These are phyloP conservation scores for Penicillium coffeae DNA, from an alignment of 495 filamentous ascomycete genomes.

Conservation along the genomic window DNA sequence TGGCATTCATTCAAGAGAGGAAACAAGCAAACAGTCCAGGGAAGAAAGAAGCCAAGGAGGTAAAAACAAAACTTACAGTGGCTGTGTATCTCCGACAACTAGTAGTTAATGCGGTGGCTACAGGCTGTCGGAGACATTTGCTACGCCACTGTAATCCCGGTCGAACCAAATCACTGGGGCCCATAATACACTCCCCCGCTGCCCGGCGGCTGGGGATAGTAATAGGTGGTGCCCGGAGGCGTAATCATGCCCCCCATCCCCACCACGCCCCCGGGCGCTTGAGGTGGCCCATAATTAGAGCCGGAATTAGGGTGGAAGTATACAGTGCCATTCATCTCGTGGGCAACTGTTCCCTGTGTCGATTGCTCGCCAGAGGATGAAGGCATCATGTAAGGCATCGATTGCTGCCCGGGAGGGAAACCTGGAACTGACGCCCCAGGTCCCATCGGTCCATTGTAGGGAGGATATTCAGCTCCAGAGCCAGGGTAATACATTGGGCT, in stretches of 20 bases:
- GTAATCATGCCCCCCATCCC: constrained; percentile 82
- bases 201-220: constrained; percentile 58
- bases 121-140: no score
- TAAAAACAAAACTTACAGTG: neutral
- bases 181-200: constrained; percentile 58
- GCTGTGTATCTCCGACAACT: neutral
- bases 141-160: no score
- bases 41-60: constrained; percentile 9
- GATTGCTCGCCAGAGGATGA: constrained; percentile 41
- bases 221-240: constrained; percentile 65
- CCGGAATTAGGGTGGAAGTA: constrained; percentile 78
- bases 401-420: constrained; percentile 49
- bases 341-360: constrained; percentile 71
- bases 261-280: constrained; percentile 54
- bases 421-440: constrained; percentile 51
- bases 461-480: constrained; percentile 33
- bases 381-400: constrained; percentile 43
- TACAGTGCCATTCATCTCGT: constrained; percentile 91
- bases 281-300: constrained; percentile 43
- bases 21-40: constrained; percentile 3
- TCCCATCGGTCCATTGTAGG: constrained; percentile 44
- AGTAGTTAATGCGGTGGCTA: no score
- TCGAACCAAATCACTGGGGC: constrained; percentile 41
- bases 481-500: constrained; percentile 53
- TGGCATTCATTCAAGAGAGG: neutral